Evolutionary conservation across 2,329 filamentous ascomycete species (phyloP), one percentile per base, ranked within the genome.

Genomic region (Clonostachys solani): DNA sequence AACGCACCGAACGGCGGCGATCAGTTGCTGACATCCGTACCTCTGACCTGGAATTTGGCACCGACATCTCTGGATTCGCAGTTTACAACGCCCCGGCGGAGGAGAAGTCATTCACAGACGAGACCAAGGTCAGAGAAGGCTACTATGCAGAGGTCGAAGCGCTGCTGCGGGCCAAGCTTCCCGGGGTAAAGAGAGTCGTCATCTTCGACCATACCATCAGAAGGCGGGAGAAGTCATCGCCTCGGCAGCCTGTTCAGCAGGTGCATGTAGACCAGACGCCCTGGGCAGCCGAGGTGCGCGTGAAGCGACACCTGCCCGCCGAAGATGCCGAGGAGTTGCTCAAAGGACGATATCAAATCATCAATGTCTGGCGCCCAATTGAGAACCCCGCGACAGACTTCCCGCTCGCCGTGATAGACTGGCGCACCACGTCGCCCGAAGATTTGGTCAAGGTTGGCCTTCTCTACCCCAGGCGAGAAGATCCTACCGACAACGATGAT

Each of bases 131-230:
- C 65, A 69, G 79, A 58, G 58, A 68, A 2, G 76, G 82, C 46
- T 96, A 95, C 74, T 96, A 96, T 70, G 86, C 89, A 0, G 90
- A 96, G 62, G 80, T 95, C 9, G 86, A 92, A 67, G 64, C 76
- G 43, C 70, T 95, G 23, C 71, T 96, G 1, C 69, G 91, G 3
- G 69, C 80, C 13, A 66, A 81, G 48, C 73, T 95, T 15, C 83
- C 85, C 1, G 87, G 86, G 46, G 77, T 80, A 23, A 75, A 79
- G 48, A 75, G 77, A 5, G 73, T 95, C 33, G 72, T 89, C 55
- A 71, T 95, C 60, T 96, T 95, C 68, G 90, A 95, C 72, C 88
- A 96, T 71, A 95, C 90, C 8, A 81, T 95, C 63, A 86, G 91
- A n/a, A 80, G 87, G 40, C 23, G 23, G 23, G 23, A 29, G 23